These are phyloP conservation scores for Lippia alba DNA, from an alignment of 305 asterid genomes.

Conservation along the genomic window DNA sequence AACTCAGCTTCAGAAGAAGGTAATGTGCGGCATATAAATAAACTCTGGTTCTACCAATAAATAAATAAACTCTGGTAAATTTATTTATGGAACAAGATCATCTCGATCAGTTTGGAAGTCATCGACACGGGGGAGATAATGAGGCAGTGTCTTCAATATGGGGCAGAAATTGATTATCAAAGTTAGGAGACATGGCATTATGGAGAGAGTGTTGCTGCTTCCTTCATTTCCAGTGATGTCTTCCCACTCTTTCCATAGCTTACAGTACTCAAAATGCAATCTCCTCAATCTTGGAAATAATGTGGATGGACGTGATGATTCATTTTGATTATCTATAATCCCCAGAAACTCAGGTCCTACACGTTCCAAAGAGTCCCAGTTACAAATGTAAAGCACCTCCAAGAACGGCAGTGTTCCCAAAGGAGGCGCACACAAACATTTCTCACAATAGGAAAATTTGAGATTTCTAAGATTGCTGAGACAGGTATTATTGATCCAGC, in stretches of 20 bases:
- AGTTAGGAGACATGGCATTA: background rate
- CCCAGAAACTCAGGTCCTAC: conserved; percentile 25
- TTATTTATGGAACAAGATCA: too few relatives aligned
- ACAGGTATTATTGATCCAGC: conserved; percentile 13
- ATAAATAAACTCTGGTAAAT: too few relatives aligned
- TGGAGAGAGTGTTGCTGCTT: background rate
- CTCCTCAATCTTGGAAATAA: conserved; percentile 13
- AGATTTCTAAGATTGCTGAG: background rate
- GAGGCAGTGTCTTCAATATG: conserved; percentile 14
- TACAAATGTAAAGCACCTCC: background rate
- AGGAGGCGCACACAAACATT: background rate
- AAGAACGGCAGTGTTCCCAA: conserved; percentile 19
- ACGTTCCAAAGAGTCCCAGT: background rate
- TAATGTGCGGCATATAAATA: too few relatives aligned
- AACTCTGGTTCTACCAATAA: too few relatives aligned
- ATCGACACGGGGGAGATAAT: background rate
- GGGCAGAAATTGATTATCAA: background rate
- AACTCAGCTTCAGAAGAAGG: too few relatives aligned
- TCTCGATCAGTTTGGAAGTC: too few relatives aligned
- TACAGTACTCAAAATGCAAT: background rate
- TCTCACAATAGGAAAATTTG: background rate
- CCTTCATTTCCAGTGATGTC: too few relatives aligned
- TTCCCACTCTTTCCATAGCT: conserved; percentile 18
- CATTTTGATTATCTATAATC: too few relatives aligned
- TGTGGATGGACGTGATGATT: too few relatives aligned